These are phyloP conservation scores for Chaetomiaceae sp. DNA, from an alignment of 2,329 filamentous ascomycete species.

Conservation along the genomic window DNA sequence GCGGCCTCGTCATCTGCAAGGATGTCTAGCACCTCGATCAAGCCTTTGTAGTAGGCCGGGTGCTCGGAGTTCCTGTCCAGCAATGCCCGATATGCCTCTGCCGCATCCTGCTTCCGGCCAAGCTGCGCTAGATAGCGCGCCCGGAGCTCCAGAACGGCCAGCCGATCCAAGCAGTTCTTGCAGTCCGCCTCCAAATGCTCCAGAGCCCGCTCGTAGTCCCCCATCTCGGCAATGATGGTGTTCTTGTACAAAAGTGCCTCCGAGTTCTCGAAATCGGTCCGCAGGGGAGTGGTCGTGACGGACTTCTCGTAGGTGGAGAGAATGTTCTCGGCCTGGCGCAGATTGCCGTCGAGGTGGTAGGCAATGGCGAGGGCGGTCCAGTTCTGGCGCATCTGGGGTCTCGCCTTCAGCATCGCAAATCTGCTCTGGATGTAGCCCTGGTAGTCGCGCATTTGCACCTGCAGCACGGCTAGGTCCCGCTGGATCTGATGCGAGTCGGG, in stretches of 20 bases:
- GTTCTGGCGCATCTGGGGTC: slow-evolving; percentile 77
- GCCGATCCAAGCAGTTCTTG: slow-evolving; percentile 74
- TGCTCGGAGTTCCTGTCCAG: slow-evolving; percentile 85
- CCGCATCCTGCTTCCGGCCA: slow-evolving; percentile 71
- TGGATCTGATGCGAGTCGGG: slow-evolving; percentile 94
- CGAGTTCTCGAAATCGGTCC: slow-evolving; percentile 82
- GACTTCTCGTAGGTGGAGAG: slow-evolving; percentile 91
- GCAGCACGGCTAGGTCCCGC: slow-evolving; percentile 84
- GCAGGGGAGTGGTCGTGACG: slow-evolving; percentile 70
- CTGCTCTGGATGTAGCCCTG: slow-evolving; percentile 88
- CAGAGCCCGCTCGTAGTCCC: slow-evolving; percentile 74
- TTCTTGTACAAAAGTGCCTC: slow-evolving; percentile 96
- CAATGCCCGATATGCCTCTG: slow-evolving; percentile 71
- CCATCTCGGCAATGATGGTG: slow-evolving; percentile 82
- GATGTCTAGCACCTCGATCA: slow-evolving; percentile 64
- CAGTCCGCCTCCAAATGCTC: slow-evolving; percentile 75
- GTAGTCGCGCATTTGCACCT: slow-evolving; percentile 96
- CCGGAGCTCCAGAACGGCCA: slow-evolving; percentile 77
- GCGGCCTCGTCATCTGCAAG: slow-evolving; percentile 49
- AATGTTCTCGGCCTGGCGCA: slow-evolving; percentile 81
- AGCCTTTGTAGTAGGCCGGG: slow-evolving; percentile 73
- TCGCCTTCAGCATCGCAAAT: slow-evolving; percentile 77
- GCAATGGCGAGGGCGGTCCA: slow-evolving; percentile 98
- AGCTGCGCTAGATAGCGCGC: slow-evolving; percentile 80
- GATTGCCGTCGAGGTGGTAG: slow-evolving; percentile 81